phyloP scores from a whole-genome alignment of 441 rosid genomes.

The Gossypium trilobum region DNA sequence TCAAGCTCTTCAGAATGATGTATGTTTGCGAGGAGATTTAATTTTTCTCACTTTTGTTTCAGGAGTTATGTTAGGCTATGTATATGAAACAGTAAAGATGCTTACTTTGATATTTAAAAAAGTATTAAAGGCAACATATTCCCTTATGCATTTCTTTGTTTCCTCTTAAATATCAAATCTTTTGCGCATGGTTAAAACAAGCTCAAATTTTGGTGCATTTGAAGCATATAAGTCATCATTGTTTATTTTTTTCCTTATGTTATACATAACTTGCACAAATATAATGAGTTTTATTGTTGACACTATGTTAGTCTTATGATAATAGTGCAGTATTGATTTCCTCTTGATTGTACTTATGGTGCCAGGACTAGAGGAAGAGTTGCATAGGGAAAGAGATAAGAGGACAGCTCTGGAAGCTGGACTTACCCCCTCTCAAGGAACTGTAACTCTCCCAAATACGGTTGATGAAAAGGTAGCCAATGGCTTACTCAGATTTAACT shows the following conservation, averaged over 20 bases:
- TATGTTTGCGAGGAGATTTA: slow-evolving; percentile 25
- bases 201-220: background rate
- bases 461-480: slow-evolving; percentile 53
- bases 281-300: background rate
- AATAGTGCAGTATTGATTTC: background rate
- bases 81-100: slow-evolving; percentile 2
- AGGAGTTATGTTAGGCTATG: background rate
- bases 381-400: slow-evolving; percentile 67
- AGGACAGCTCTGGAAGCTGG: slow-evolving; percentile 59
- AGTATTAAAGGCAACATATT: background rate
- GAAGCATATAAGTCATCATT: background rate
- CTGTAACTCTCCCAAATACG: slow-evolving; percentile 24
- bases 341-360: slow-evolving; percentile 29
- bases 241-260: background rate
- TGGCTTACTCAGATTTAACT: slow-evolving; percentile 20
- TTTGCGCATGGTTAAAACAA: background rate
- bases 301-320: background rate
- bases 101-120: background rate
- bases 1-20: slow-evolving; percentile 67
- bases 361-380: slow-evolving; percentile 65
- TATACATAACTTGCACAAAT: background rate
- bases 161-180: background rate
- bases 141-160: background rate
- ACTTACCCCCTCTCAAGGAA: slow-evolving; percentile 38
- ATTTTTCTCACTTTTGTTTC: background rate